Percentiles rank a stretch among this genome's conserved stretches.
These are phyloP conservation scores for Cladosporium sp. DNA, from an alignment of 2,329 filamentous ascomycete species.

Conservation along the genomic window DNA sequence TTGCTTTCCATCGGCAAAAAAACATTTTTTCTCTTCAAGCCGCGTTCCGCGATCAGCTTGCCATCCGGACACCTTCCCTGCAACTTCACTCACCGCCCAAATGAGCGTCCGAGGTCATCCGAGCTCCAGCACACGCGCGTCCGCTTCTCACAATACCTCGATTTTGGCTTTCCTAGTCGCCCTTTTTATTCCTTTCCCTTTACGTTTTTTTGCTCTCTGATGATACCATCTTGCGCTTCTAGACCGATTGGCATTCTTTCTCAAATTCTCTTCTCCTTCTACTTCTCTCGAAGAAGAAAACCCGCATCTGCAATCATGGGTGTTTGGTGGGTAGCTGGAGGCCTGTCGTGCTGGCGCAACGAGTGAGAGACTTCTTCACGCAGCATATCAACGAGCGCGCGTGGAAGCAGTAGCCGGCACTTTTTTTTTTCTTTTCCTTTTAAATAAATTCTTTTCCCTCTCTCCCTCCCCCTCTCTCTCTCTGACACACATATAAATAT, in stretches of 20 bases:
- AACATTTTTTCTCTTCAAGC: not conserved
- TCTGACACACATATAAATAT: not conserved
- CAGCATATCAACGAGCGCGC: too few species aligned
- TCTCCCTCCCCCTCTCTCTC: too few species aligned
- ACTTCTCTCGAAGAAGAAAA: not conserved
- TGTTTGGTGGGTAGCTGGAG: too few species aligned
- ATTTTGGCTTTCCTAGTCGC: not conserved
- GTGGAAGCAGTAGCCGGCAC: too few species aligned
- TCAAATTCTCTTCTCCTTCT: not conserved
- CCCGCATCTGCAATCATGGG: too few species aligned
- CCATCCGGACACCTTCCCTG: not conserved
- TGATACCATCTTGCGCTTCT: slow-evolving; percentile 14
- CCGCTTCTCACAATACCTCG: not conserved
- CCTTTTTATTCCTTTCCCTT: not conserved
- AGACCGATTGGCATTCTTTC: not conserved
- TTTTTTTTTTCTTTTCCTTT: not conserved
- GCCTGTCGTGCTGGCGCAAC: too few species aligned
- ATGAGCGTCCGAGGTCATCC: not conserved
- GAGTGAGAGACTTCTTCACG: too few species aligned
- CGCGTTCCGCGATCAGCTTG: not conserved
- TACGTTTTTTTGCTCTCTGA: not conserved
- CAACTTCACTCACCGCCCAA: not conserved
- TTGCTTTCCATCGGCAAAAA: not conserved
- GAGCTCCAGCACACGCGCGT: not conserved
- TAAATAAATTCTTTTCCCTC: too few species aligned